Evolutionary conservation across 805 yeast genomes (phyloP).

Genomic region (Yamadazyma ubonensis): DNA sequence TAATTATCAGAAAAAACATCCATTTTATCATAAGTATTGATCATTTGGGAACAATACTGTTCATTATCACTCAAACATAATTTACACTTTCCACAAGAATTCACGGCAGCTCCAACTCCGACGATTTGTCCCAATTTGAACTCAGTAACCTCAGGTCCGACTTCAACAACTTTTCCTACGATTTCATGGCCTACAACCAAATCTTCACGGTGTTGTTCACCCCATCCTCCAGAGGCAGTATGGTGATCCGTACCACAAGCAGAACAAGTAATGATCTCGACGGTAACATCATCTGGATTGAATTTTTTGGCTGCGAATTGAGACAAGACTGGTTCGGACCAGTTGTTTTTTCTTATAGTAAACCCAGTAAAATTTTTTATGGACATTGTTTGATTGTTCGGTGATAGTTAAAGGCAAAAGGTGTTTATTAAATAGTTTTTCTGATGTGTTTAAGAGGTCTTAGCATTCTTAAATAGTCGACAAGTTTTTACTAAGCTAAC

Average conservation of each 20-base stretch:
- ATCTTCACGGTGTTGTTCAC: constrained; percentile 26
- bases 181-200: constrained; percentile 65
- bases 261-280: constrained; percentile 46
- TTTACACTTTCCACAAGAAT: constrained; percentile 61
- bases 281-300: background rate
- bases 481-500: no score
- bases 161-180: constrained; percentile 57
- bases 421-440: no score
- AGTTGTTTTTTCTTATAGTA: background rate
- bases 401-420: background rate
- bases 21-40: constrained; percentile 49
- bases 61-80: constrained; percentile 44
- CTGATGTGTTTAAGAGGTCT: no score
- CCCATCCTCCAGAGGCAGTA: constrained; percentile 54
- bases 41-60: constrained; percentile 50
- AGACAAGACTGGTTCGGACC: background rate
- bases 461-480: no score
- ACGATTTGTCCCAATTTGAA: constrained; percentile 71
- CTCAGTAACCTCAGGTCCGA: constrained; percentile 54
- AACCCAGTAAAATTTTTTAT: background rate
- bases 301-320: background rate
- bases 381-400: background rate
- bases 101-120: constrained; percentile 73
- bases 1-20: constrained; percentile 34
- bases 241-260: constrained; percentile 65